phyloP scores from a whole-genome alignment of 1,284 basidiomycete species.

The Cutaneotrichosporon cutaneum region DNA sequence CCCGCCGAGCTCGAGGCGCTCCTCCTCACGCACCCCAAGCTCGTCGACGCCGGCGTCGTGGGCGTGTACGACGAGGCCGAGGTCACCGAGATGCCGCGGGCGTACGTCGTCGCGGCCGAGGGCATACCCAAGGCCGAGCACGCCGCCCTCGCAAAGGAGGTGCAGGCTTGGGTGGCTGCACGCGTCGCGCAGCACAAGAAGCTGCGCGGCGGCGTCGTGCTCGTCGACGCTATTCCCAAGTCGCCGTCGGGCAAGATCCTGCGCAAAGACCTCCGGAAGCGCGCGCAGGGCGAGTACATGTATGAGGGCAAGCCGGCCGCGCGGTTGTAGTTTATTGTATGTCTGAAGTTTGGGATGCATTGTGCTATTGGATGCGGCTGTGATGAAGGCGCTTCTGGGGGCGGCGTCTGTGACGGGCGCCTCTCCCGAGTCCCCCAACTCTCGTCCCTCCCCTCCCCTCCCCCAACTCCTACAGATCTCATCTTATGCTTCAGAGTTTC shows the following conservation, averaged over 20 bases:
- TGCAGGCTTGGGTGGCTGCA: slow-evolving; percentile 63
- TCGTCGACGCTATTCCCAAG: slow-evolving; percentile 56
- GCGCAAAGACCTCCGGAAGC: slow-evolving; percentile 41
- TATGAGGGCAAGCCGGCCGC: slow-evolving; percentile 19
- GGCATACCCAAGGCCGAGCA: slow-evolving; percentile 45
- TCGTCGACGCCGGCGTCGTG: slow-evolving; percentile 70
- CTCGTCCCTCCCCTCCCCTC: no score
- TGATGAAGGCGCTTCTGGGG: background rate
- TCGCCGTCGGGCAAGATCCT: slow-evolving; percentile 47
- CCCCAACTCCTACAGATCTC: no score
- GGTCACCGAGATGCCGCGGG: slow-evolving; percentile 72
- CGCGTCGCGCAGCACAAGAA: slow-evolving; percentile 58
- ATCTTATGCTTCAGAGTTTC: no score
- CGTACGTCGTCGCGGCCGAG: slow-evolving; percentile 61
- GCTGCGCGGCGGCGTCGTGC: slow-evolving; percentile 54
- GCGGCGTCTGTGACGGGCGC: background rate
- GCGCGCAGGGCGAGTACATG: slow-evolving; percentile 33
- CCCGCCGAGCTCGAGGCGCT: slow-evolving; percentile 78
- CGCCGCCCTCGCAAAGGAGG: slow-evolving; percentile 54
- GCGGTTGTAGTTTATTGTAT: slow-evolving; percentile 10
- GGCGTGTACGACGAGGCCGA: slow-evolving; percentile 63
- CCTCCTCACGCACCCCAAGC: slow-evolving; percentile 67
- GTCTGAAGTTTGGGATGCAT: background rate
- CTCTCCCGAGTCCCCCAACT: no score
- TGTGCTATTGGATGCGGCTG: background rate